phyloP scores from a whole-genome alignment of 192 early-diverging fungal species.

The Coemansia sp. region DNA sequence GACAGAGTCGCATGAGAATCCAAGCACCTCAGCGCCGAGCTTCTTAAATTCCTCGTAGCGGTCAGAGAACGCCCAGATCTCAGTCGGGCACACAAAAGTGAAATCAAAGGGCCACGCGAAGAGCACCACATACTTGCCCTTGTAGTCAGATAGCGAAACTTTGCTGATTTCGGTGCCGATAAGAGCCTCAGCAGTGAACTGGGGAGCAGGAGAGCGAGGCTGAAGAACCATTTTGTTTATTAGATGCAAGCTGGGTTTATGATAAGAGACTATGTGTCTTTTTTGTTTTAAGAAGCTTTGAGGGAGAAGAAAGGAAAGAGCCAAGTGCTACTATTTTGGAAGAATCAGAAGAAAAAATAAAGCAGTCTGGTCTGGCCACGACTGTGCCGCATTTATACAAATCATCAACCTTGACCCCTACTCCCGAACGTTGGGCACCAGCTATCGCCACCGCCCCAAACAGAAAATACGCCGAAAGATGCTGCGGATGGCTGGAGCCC shows the following conservation, averaged over 20 bases:
- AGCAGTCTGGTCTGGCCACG: too few relatives aligned
- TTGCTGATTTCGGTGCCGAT: slow-evolving; percentile 68
- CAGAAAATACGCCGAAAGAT: too few relatives aligned
- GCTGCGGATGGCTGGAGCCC: too few relatives aligned
- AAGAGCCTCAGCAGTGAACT: slow-evolving; percentile 65
- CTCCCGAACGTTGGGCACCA: too few relatives aligned
- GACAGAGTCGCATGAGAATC: slow-evolving; percentile 72
- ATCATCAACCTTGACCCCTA: too few relatives aligned
- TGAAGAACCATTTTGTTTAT: slow-evolving; percentile 48
- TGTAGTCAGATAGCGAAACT: slow-evolving; percentile 65
- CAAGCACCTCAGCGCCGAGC: slow-evolving; percentile 73
- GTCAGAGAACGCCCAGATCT: slow-evolving; percentile 91
- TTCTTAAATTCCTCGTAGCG: slow-evolving; percentile 78
- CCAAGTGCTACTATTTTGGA: not conserved
- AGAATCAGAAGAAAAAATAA: too few relatives aligned
- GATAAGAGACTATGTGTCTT: not conserved
- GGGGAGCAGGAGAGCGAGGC: slow-evolving; percentile 58
- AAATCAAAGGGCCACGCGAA: slow-evolving; percentile 95
- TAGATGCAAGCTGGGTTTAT: not conserved
- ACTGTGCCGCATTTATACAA: too few relatives aligned
- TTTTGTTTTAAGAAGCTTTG: not conserved
- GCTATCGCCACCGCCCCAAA: too few relatives aligned
- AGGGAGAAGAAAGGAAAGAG: slow-evolving; percentile 13
- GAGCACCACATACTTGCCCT: slow-evolving; percentile 73
- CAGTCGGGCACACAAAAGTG: slow-evolving; percentile 90